Percentiles rank a stretch among this genome's conserved stretches.
These are phyloP conservation scores for Podospora pseudopauciseta DNA, from an alignment of 495 filamentous ascomycete genomes.

Conservation along the genomic window DNA sequence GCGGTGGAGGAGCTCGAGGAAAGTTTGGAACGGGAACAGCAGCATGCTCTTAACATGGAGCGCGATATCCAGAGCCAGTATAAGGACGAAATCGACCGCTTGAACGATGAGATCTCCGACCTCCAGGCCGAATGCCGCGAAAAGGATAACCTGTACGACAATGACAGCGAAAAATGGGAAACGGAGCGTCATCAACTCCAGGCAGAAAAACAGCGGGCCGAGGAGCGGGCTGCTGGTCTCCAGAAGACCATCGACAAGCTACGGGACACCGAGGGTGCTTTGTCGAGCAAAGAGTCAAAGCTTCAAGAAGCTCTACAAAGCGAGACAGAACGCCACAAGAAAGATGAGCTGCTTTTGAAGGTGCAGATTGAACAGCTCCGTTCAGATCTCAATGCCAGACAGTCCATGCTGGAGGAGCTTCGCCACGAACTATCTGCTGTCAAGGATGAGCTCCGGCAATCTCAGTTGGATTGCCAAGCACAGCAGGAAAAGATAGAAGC, in stretches of 20 bases:
- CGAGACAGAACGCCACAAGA: conserved; percentile 43
- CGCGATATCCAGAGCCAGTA: conserved; percentile 56
- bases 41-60: conserved; percentile 55
- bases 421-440: conserved; percentile 51
- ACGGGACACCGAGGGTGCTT: conserved; percentile 62
- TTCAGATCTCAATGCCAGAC: conserved; percentile 42
- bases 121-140: conserved; percentile 70
- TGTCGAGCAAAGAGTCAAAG: conserved; percentile 61
- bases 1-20: conserved; percentile 57
- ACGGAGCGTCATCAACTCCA: conserved; percentile 60
- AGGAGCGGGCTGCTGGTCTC: conserved; percentile 65
- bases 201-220: conserved; percentile 61
- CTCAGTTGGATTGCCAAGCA: conserved; percentile 58
- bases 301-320: conserved; percentile 53
- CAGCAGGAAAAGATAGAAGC: conserved; percentile 65
- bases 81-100: conserved; percentile 57
- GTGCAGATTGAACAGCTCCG: conserved; percentile 47
- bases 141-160: conserved; percentile 65
- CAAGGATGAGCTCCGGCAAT: conserved; percentile 65
- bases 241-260: conserved; percentile 69
- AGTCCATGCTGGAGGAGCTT: conserved; percentile 40
- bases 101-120: conserved; percentile 62
- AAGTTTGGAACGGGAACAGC: conserved; percentile 56
- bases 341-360: conserved; percentile 36
- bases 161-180: conserved; percentile 70